Conservation (phyloP, 176 grass and related monocot species). For the Hyparrhenia diplandra region DNA sequence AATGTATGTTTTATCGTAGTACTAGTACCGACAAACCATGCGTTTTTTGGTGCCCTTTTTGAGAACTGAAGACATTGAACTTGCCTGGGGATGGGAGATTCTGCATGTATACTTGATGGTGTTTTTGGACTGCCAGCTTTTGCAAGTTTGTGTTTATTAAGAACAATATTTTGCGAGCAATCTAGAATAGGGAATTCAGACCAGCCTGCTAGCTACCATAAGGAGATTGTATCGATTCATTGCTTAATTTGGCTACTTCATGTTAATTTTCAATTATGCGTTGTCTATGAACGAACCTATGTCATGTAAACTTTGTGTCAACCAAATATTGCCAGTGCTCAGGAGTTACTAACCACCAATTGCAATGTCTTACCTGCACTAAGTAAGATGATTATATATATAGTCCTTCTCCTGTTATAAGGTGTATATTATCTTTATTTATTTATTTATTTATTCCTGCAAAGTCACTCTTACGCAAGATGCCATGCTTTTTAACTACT, state of each 20-base stretch:
- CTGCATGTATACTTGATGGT: neutral
- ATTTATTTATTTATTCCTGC: neutral
- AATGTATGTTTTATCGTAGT: neutral
- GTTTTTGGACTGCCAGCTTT: neutral
- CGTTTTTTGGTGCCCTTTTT: neutral
- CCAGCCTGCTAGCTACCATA: neutral
- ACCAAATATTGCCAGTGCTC: neutral
- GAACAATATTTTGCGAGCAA: neutral
- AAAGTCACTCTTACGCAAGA: neutral
- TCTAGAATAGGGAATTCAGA: conserved; percentile 13
- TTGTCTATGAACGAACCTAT: neutral
- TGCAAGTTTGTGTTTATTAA: neutral
- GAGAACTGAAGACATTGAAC: neutral
- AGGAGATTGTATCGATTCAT: neutral
- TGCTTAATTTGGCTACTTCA: neutral
- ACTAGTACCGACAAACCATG: neutral
- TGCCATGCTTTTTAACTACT: conserved; percentile 17
- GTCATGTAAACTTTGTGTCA: neutral
- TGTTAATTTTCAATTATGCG: neutral
- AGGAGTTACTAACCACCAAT: neutral
- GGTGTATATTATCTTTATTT: neutral
- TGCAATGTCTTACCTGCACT: neutral
- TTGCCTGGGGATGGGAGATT: neutral
- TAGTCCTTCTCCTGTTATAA: conserved; percentile 10
- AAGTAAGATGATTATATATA: neutral